Evolutionary conservation across 768 basidiomycete genomes (phyloP).

Genomic region (Lentinus tigrinus): DNA sequence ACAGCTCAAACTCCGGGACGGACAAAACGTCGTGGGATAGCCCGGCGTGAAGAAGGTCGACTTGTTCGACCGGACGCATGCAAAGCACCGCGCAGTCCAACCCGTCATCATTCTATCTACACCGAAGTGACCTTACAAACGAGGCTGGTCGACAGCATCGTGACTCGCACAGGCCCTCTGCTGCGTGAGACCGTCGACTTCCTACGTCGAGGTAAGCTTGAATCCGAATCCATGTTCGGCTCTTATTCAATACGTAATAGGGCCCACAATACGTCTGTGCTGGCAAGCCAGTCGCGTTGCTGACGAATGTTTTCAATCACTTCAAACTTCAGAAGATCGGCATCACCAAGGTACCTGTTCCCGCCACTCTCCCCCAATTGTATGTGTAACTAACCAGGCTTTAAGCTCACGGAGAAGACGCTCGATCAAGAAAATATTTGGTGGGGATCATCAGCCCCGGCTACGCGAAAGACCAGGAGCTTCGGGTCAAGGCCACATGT

Average conservation of each 20-base stretch:
- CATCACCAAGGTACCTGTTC: constrained; percentile 82
- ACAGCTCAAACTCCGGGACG: too few relatives aligned
- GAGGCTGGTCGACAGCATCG: too few relatives aligned
- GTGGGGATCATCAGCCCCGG: constrained; percentile 87
- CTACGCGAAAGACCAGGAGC: constrained; percentile 70
- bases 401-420: constrained; percentile 78
- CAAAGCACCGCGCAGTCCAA: too few relatives aligned
- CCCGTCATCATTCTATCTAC: too few relatives aligned
- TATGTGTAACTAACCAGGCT: constrained; percentile 3
- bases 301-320: constrained; percentile 96
- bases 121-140: too few relatives aligned
- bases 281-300: constrained; percentile 88
- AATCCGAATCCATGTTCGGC: not conserved
- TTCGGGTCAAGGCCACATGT: constrained; percentile 84
- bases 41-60: too few relatives aligned
- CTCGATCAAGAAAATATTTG: constrained; percentile 95
- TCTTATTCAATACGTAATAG: constrained; percentile 37
- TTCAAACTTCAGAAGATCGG: constrained; percentile 96
- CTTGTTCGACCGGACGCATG: too few relatives aligned
- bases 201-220: too few relatives aligned
- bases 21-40: too few relatives aligned
- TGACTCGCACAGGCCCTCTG: constrained; percentile 52
- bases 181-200: constrained; percentile 72
- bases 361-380: too few relatives aligned
- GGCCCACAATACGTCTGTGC: constrained; percentile 99